Base-by-base conservation (phyloP, 805 yeast species). In the Kluyveromyces nonfermentans region DNA sequence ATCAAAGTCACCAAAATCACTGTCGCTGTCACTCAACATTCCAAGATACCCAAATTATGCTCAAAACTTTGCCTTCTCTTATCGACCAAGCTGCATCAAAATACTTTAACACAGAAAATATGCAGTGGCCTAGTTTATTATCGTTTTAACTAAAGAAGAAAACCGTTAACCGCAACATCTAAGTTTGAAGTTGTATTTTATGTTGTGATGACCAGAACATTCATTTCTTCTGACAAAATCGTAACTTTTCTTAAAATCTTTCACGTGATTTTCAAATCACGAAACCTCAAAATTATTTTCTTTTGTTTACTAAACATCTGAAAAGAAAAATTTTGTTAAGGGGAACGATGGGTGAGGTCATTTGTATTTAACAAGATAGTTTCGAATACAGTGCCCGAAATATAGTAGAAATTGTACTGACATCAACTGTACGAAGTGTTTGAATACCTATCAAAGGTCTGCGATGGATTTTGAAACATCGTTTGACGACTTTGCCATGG, bases 1-100 rank as follows among this genome's bases (percentile, higher is more conserved):
- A 17, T 63, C 60, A 40, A 62, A 62, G 37, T 54, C 60, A n/a
- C 65, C 67, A 46, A 61, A 62, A 45, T 59, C 65, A 33, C 48
- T 46, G 37, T 60, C 65, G 21, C 57, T 55, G 28, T 54, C 55
- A 39, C 37, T 43, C 47, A 37, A 28, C 40, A 30, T 18, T 28
- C 17, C 14, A 39, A 6, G 9, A 10, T 25, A 25, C 9, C 3
- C 12, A 25, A 25, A 10, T 25, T 10, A 25, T 14, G 30, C 30
- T 10, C 30, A 14, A 25, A 25, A 25, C 4, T 25, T n/a, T 25
- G 30, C 30, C 30, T 25, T 25, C 30, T 14, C 12, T 25, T 14
- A 10, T 4, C 3, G 30, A 25, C 12, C 14, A 25, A 25, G 7
- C 12, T 25, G 30, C 30, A 25, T 25, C 30, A 10, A 25, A 25